Evolutionary conservation across 2,329 filamentous ascomycete species (phyloP), one percentile per base, ranked within the genome.

Genomic region (Microsporum audouinii): DNA sequence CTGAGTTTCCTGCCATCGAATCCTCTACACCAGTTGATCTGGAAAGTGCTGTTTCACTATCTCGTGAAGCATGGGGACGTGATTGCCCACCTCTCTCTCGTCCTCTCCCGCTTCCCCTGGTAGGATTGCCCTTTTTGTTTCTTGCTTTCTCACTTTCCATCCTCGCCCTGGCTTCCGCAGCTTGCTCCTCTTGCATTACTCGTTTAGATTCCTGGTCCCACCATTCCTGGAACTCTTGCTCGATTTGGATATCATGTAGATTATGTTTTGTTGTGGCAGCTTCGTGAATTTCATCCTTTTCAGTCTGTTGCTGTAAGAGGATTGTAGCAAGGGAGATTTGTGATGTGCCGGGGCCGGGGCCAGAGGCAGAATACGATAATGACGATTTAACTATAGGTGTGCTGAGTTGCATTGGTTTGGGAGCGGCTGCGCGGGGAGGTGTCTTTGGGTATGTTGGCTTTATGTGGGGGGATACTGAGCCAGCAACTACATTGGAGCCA

Each of bases 211-310:
- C 91, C 64, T 88, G 85, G 66, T 95, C 89, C 91, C 91, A 96
- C 91, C 91, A 96, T 71, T 95, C 86, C 71, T 96, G 89, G 71
- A 99, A 99, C 58, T 90, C 90, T 71, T 99, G 94, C 74, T 99
- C 94, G 66, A 94, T 85, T 72, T 99, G 94, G 62, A 99, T 99
- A 65, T 97, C 94, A 69, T 95, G 86, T 34, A 99, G 77, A 65
- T 89, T 94, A 61, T 92, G 83, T 75, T 95, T 96, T 1, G 91
- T 89, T 12, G 72, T 76, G 8, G 86, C 86, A 0, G 91, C 89
- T 71, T 96, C 91, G 59, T 84, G 87, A 63, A 95, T 85, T 17
- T 84, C 82, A 61, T 90, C 84, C 70, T 95, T 94, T 71, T 96
- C 91, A 6, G 84, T 84, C 71, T 87, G 84, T 74, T 99, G 91